Evolutionary conservation across 2,329 filamentous ascomycete species (phyloP), one percentile per base, ranked within the genome.

Genomic region (Alternaria brassicicola): DNA sequence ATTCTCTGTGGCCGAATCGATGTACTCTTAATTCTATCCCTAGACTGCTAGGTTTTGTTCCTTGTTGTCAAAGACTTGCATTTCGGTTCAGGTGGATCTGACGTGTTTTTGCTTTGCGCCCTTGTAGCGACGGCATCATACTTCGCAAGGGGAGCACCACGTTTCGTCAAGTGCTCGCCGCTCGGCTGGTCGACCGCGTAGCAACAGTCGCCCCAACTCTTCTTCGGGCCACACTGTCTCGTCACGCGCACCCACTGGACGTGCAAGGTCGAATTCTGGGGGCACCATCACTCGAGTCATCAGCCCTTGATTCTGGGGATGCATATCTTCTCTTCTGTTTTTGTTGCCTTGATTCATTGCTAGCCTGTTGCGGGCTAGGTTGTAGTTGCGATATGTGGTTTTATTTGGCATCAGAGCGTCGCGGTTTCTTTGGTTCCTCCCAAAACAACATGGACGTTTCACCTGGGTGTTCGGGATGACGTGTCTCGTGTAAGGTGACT

Each of bases 1-100:
- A 69, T 71, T 72, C 65, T 76, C 67, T 75, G 70, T 69, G 74
- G 71, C 70, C 73, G 74, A 73, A 75, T 76, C 71, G 65, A 68
- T 77, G 73, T 78, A 78, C 73, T 75, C 68, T 76, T 78, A 78
- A 71, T 76, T 70, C 65, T 76, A 76, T 76, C 59, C 69, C 74
- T 77, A 76, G 71, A 74, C 61, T 68, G 60, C 70, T 74, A 70
- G 67, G 68, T 55, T 66, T 70, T 65, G 57, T 62, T 66, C 69
- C 66, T 66, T 67, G 55, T 62, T 74, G 71, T 67, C 69, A 64
- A 59, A 71, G 67, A 70, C 57, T 68, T 74, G 71, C 67, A 73
- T 74, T 64, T 61, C 70, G 68, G 65, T 73, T 73, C 63, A 70
- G 71, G 69, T 71, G 73, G 70, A 75, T 76, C 75, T 77, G 73